Evolutionary conservation across 129 eudicot species (phyloP).

Genomic region (Pulicaria dysenterica): DNA sequence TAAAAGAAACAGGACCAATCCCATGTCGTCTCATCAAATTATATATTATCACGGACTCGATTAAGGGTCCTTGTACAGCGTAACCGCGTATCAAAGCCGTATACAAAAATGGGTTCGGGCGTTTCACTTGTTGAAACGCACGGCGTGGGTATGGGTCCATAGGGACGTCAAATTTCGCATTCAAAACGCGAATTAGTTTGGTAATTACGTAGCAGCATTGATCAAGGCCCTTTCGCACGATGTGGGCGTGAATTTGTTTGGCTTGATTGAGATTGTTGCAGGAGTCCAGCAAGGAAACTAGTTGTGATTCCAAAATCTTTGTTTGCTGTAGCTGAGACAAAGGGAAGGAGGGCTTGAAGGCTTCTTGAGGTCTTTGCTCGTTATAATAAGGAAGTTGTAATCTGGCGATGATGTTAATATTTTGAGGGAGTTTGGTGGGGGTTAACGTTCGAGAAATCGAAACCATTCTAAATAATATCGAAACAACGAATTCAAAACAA

Average conservation of each 20-base stretch:
- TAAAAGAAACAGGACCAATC: conserved; percentile 59
- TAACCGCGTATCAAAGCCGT: conserved; percentile 76
- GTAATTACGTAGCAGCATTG: conserved; percentile 55
- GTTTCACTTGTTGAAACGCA: conserved; percentile 50
- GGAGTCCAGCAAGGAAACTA: conserved; percentile 22
- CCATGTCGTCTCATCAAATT: conserved; percentile 58
- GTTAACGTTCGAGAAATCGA: conserved; percentile 16
- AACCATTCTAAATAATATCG: conserved; percentile 9
- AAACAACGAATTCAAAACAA: not conserved
- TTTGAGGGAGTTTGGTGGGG: not conserved
- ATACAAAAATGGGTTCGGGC: conserved; percentile 62
- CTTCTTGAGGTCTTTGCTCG: not conserved
- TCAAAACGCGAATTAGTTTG: conserved; percentile 56
- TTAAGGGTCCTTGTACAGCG: conserved; percentile 38
- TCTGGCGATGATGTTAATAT: conserved; percentile 6
- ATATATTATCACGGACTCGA: conserved; percentile 48
- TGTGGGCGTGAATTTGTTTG: conserved; percentile 68
- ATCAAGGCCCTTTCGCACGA: conserved; percentile 49
- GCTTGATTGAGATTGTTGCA: conserved; percentile 19
- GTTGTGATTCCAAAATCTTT: conserved; percentile 23
- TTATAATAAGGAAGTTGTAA: not conserved
- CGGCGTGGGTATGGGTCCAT: conserved; percentile 52
- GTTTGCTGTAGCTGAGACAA: conserved; percentile 11
- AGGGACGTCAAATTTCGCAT: conserved; percentile 41
- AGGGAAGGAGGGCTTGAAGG: not conserved